Evolutionary conservation across 2,329 filamentous ascomycete species (phyloP), one percentile per base, ranked within the genome.

Genomic region (Bipolaris bicolor): DNA sequence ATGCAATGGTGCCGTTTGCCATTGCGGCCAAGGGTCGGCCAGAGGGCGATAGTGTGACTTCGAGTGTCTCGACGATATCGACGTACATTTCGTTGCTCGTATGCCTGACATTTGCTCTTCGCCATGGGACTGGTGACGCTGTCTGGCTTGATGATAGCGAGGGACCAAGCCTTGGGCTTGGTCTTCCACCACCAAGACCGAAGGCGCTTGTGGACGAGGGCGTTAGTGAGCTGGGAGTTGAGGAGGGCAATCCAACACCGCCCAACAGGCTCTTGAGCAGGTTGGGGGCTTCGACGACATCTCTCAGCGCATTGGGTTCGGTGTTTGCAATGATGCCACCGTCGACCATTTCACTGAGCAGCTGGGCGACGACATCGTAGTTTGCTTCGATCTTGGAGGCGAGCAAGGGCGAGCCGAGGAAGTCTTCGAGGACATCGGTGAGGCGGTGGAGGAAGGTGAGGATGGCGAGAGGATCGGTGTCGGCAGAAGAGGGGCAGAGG

Each of bases 81-180:
- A 97, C 94, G 75, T 98, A 98, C 65, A 99, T 83, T 77, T 99
- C 95, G 77, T 98, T 99, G 53, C 91, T 96, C 3, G 94, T 98
- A 76, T 99, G 95, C 15, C 93, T 86, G 51, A 99, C 95, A 70
- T 97, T 97, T 37, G 91, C 87, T 59, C 92, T 84, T 60, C 95
- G 86, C 95, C 95, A 99, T 1, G 93, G 93, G 39, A 98, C 86
- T 2, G 86, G 56, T 73, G 83, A 64, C 71, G 80, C 56, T 67
- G 77, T 63, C 68, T 69, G 76, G 37, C 18, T 57, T 56, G 62
- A 64, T 49, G 63, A 39, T 52, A 61, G 68, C 47, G 62, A 60
- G 3, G 69, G 69, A 0, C 63, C 66, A 18, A 71, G 26, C 1
- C 68, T 46, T 2, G 69, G 70, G 37, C 66, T 69, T 20, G 64